Base-by-base conservation (phyloP, 2,329 filamentous ascomycete species). In the Colletotrichum trifolii region DNA sequence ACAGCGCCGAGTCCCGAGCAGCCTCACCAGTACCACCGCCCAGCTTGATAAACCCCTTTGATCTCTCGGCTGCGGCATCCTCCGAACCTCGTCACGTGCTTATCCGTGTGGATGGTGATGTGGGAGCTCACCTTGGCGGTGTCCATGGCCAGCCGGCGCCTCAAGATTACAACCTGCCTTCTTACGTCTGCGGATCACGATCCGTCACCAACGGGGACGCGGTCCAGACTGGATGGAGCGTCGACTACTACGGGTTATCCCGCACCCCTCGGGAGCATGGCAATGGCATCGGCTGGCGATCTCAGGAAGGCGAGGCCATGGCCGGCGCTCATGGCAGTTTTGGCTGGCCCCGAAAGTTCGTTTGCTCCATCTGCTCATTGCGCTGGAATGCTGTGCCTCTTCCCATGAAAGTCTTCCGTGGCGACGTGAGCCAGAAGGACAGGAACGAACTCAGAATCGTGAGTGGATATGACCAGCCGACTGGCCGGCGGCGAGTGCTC, bases 321-420 rank as follows among this genome's bases (percentile, higher is more conserved):
- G 17, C 53, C n/a, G 62, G 56, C 25, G 17, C 56, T 10, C 62
- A 60, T 25, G 48, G 43, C 7, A 65, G 43, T 39, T 54, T 46
- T 40, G 49, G 39, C n/a, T 65, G 48, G 56, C 65, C 61, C 9
- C 46, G 55, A 39, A 65, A 64, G 39, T 64, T 46, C 25, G 57
- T 66, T 6, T 67, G 65, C 47, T 49, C 62, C 12, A 36, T 66
- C 34, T 67, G 65, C 45, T 61, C 47, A 25, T 43, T 67, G 40
- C 65, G 63, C 12, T 67, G 65, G 65, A 67, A 65, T 38, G 59
- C 59, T 9, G 54, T 66, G 35, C 63, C 63, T 58, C 34, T 66
- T 34, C 60, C 63, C 15, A 48, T 36, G 25, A 63, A 66, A 42
- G 65, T 60, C 9, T 61, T 65, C 15, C 62, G 62, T 33, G 58